A percentile compares a stretch with the other conserved stretches of the same genome.
Evolutionary conservation across 495 filamentous ascomycete species (phyloP).

Genomic region (Lasiosphaeria hispida): DNA sequence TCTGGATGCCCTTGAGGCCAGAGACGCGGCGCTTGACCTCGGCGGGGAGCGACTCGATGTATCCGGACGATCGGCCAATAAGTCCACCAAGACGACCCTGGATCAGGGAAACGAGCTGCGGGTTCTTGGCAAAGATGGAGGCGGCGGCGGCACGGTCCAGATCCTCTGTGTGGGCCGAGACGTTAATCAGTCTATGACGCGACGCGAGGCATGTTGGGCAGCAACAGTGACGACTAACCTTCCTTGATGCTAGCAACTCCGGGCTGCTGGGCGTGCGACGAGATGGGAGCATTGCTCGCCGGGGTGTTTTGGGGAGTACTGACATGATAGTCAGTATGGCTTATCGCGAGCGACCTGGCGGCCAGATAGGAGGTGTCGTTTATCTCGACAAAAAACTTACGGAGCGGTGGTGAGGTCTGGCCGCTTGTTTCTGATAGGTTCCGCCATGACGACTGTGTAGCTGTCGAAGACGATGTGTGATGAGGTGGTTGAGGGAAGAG

Average conservation of each 20-base stretch:
- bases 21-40: slow-evolving; percentile 88
- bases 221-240: slow-evolving; percentile 57
- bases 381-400: slow-evolving; percentile 45
- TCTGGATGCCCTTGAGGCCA: slow-evolving; percentile 95
- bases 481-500: slow-evolving; percentile 8
- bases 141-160: slow-evolving; percentile 83
- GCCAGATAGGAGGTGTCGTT: not conserved
- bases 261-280: slow-evolving; percentile 94
- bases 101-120: slow-evolving; percentile 90
- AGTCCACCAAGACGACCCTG: slow-evolving; percentile 92
- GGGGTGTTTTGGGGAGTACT: slow-evolving; percentile 97
- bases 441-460: slow-evolving; percentile 62
- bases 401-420: slow-evolving; percentile 76
- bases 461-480: slow-evolving; percentile 9
- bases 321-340: slow-evolving; percentile 31
- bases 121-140: slow-evolving; percentile 90
- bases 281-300: slow-evolving; percentile 91
- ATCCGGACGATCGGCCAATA: slow-evolving; percentile 93
- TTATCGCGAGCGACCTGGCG: slow-evolving; percentile 17
- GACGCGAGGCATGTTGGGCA: slow-evolving; percentile 20
- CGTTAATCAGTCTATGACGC: slow-evolving; percentile 3
- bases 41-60: slow-evolving; percentile 90
- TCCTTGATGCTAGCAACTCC: slow-evolving; percentile 94
- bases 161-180: slow-evolving; percentile 62
- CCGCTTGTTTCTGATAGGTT: slow-evolving; percentile 89